Conservation (phyloP, 2,329 filamentous ascomycete genomes). For the Aspergillus terreus region DNA sequence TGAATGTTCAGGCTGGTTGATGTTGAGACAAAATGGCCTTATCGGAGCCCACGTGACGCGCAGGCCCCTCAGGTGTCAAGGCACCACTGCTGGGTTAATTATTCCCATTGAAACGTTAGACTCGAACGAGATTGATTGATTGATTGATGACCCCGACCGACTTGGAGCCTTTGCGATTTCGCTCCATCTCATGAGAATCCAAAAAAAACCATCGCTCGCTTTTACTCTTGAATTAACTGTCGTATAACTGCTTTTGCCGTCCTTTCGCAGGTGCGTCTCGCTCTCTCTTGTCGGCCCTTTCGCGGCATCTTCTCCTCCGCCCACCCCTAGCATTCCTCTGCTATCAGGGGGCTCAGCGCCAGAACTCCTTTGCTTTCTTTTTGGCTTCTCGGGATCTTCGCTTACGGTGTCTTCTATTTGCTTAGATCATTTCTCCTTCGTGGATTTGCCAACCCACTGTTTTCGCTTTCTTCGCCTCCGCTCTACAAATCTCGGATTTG, state of each 20-base stretch:
- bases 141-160: conserved; percentile 5
- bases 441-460: neutral
- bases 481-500: neutral
- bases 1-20: too few relatives aligned
- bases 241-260: conserved; percentile 1
- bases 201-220: neutral
- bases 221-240: neutral
- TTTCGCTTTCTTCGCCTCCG: neutral
- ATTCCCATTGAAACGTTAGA: conserved; percentile 16
- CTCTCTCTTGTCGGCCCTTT: conserved; percentile 8
- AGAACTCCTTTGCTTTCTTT: too few relatives aligned
- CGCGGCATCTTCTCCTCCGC: conserved; percentile 5
- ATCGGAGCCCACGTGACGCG: conserved; percentile 18
- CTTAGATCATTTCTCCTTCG: neutral
- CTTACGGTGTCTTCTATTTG: neutral
- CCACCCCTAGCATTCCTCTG: conserved; percentile 4
- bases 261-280: conserved; percentile 1
- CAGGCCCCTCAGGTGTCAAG: conserved; percentile 1
- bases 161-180: neutral
- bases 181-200: neutral
- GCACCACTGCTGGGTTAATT: conserved; percentile 15
- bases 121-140: conserved; percentile 7
- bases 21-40: conserved; percentile 5
- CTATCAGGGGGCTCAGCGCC: neutral
- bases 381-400: neutral